Conservation (phyloP, 2,329 filamentous ascomycete species). For the Knoxdaviesia capensis region DNA sequence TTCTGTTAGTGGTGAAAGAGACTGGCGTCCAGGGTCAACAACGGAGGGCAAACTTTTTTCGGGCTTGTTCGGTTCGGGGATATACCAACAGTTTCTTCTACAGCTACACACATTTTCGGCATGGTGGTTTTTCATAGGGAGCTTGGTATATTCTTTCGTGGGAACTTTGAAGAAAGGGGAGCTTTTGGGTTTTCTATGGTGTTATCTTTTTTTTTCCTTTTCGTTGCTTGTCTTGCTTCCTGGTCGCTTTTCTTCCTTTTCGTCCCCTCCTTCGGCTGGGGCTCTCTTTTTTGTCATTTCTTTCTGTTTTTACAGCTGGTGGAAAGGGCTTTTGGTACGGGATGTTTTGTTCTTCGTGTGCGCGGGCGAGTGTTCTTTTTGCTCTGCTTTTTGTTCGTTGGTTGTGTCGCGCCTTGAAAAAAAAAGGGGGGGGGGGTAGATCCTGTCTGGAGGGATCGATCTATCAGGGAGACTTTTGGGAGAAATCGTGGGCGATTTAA, state of each 20-base stretch:
- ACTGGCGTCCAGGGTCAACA: no score
- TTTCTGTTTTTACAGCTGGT: neutral
- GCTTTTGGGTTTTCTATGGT: constrained; percentile 1
- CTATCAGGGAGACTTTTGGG: no score
- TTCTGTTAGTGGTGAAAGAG: no score
- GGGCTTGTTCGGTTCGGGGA: no score
- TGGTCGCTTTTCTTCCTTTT: neutral
- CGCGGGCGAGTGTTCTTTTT: neutral
- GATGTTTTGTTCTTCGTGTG: neutral
- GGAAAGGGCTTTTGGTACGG: neutral
- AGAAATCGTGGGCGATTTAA: no score
- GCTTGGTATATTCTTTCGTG: no score
- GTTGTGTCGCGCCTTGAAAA: neutral
- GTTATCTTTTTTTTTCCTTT: neutral
- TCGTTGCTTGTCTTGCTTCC: constrained; percentile 1
- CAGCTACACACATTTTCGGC: no score
- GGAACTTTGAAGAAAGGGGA: neutral
- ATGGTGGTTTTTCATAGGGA: no score
- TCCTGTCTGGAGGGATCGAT: no score
- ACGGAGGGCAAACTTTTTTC: no score
- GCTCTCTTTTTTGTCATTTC: neutral
- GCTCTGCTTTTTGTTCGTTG: neutral
- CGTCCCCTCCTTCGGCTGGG: neutral
- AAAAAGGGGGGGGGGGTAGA: no score
- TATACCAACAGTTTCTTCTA: no score